These are phyloP conservation scores for Aspergillus wentii DNA, from an alignment of 495 filamentous ascomycete genomes.

Conservation along the genomic window DNA sequence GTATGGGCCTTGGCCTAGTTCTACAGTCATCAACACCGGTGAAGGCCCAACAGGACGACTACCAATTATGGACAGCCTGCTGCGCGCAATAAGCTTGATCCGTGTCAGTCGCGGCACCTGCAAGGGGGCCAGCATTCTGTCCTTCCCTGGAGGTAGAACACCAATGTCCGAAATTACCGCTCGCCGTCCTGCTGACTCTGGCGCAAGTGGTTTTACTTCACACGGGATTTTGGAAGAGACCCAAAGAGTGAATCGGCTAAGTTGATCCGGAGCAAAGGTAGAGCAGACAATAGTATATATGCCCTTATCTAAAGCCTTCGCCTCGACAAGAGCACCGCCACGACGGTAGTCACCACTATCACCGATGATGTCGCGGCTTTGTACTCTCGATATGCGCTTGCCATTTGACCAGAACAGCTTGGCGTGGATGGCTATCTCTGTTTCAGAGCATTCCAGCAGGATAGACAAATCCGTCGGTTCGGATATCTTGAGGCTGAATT, in stretches of 20 bases:
- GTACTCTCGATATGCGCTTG: constrained; percentile 60
- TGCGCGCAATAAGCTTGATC: constrained; percentile 48
- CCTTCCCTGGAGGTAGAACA: constrained; percentile 43
- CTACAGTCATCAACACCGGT: constrained; percentile 59
- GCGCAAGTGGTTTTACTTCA: constrained; percentile 47
- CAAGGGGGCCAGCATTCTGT: constrained; percentile 49
- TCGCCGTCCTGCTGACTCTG: constrained; percentile 66
- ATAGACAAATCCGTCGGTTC: constrained; percentile 57
- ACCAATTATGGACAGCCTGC: constrained; percentile 29
- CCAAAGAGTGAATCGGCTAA: constrained; percentile 69
- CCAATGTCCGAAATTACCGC: constrained; percentile 46
- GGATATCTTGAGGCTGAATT: constrained; percentile 64
- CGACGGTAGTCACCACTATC: constrained; percentile 81
- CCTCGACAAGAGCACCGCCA: constrained; percentile 65
- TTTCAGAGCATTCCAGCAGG: constrained; percentile 68
- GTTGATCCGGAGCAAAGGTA: constrained; percentile 77
- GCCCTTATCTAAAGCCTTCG: constrained; percentile 53
- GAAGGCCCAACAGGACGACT: constrained; percentile 39
- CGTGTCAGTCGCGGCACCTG: constrained; percentile 50
- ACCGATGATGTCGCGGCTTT: constrained; percentile 69
- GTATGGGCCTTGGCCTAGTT: constrained; percentile 64
- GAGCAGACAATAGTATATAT: constrained; percentile 82
- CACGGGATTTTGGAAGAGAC: constrained; percentile 57
- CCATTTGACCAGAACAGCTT: constrained; percentile 76
- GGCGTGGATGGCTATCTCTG: constrained; percentile 69